Evolutionary conservation across 352 stramenopile genomes (phyloP), one percentile per base, ranked within the genome.

Genomic region (Pythium oligandrum): DNA sequence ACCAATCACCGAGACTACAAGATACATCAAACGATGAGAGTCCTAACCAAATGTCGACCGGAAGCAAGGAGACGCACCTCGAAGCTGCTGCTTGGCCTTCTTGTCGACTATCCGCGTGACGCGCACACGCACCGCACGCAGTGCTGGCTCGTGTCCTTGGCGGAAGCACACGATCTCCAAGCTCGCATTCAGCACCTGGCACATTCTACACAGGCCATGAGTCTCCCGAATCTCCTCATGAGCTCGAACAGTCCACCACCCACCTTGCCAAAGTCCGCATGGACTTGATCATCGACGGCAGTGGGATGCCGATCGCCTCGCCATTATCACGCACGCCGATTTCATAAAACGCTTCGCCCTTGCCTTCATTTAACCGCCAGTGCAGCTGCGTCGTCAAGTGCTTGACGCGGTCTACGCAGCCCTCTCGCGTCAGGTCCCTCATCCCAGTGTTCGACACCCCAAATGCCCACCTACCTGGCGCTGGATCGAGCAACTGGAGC

Each of bases 351-450:
- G 86, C 83, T 3, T 68, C 73, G 32, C 83, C 86, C 35, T 80
- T 78, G 12, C 86, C 86, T 71, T 97, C 86, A 55, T 96, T 96
- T 36, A 97, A 68, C 7, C 88, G 78, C 85, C 85, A 97, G 60
- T 96, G 85, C 62, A 97, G 70, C 66, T 96, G 88, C 36, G 88
- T 96, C 47, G 81, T 90, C 47, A 96, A 66, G 62, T 96, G 88
- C 55, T 84, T 78, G 12, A 95, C 56, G 6, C 86, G 74, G 34
- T 92, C 86, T 75, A 44, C 48, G 17, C 17, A 26, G 17, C 17
- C 17, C 17, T 26, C 17, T 26, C 17, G 17, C 17, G 17, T 26
- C 17, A 26, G 17, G 17, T 26, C 17, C 17, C 17, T 26, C 17
- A 26, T 26, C 17, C 17, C 17, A 26, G 17, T 26, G 17, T 26